Evolutionary conservation across 495 filamentous ascomycete species (phyloP), one percentile per base, ranked within the genome.

Genomic region (Thozetella sp.): DNA sequence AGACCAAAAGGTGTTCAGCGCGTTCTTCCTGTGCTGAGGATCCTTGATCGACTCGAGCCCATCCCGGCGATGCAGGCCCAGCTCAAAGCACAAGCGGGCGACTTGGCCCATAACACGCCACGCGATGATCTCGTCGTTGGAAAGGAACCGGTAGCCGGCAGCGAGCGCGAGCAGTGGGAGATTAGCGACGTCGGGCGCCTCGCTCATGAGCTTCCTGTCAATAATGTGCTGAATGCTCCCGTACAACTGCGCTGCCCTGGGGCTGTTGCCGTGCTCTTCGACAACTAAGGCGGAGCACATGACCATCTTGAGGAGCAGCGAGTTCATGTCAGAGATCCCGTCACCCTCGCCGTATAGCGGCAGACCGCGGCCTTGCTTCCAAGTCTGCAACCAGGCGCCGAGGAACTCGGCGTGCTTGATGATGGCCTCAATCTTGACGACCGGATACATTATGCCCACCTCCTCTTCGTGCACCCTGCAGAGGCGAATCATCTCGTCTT

Each of bases 401-500:
- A 96, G 72, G 51, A 79, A 77, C 27, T 81, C 83, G 13, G 87
- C 86, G 67, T 93, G 86, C 10, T 72, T 76, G 24, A 88, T 83
- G 4, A 93, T 72, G 19, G 78, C 77, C 22, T 89, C 83, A 34
- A 95, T 90, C 57, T 90, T 79, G 22, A 95, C 72, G 13, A 96
- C 80, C 1, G 92, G 92, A 71, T 94, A 94, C 91, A 94, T 94
- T 55, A 92, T 80, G 11, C 90, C 90, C 53, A 94, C 86, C 69
- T 95, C 92, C 69, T 96, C 91, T 55, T 93, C 88, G 63, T 91
- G 91, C 6, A 93, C 80, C 11, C 81, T 76, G 60, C 88, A 90
- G 6, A 96, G 75, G 1, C 90, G 83, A 13, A 91, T 62, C 54
- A 91, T 85, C 63, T 95, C 91, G 25, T 91, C 84, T 61, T 87